phyloP scores from a whole-genome alignment of 495 filamentous ascomycete genomes.

The Thozetella sp. region DNA sequence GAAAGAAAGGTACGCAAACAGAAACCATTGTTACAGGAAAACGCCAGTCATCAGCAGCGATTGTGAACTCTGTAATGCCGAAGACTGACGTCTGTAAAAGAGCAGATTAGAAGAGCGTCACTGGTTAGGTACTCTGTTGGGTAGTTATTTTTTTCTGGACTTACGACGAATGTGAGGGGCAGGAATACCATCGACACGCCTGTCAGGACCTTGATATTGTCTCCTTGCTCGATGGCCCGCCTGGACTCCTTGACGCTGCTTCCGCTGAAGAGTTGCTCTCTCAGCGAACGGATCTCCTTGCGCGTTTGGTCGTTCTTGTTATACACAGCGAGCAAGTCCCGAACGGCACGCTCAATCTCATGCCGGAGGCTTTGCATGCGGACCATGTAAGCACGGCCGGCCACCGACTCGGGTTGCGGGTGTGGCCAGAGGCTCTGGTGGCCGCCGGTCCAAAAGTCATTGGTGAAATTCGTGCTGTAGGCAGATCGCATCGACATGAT shows the following conservation, averaged over 20 bases:
- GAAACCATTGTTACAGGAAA: constrained; percentile 28
- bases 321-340: constrained; percentile 17
- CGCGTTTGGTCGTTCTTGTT: constrained; percentile 25
- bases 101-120: no score
- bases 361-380: constrained; percentile 15
- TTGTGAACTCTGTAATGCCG: constrained; percentile 29
- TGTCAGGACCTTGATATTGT: constrained; percentile 41
- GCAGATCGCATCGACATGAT: constrained; percentile 53
- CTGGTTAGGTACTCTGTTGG: not conserved
- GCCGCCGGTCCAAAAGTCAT: constrained; percentile 50
- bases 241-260: constrained; percentile 30
- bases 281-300: constrained; percentile 25
- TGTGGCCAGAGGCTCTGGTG: constrained; percentile 41
- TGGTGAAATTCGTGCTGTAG: constrained; percentile 49
- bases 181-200: constrained; percentile 41
- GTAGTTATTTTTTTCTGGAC: not conserved
- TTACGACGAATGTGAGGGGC: constrained; percentile 38
- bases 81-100: constrained; percentile 18
- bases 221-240: constrained; percentile 32
- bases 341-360: constrained; percentile 25
- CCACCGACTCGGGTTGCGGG: constrained; percentile 8
- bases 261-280: constrained; percentile 34
- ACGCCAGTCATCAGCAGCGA: constrained; percentile 23
- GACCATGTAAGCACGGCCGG: constrained; percentile 12
- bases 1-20: constrained; percentile 33